These are phyloP conservation scores for Schwanniomyces sp. DNA, from an alignment of 805 yeast genomes.

Conservation along the genomic window DNA sequence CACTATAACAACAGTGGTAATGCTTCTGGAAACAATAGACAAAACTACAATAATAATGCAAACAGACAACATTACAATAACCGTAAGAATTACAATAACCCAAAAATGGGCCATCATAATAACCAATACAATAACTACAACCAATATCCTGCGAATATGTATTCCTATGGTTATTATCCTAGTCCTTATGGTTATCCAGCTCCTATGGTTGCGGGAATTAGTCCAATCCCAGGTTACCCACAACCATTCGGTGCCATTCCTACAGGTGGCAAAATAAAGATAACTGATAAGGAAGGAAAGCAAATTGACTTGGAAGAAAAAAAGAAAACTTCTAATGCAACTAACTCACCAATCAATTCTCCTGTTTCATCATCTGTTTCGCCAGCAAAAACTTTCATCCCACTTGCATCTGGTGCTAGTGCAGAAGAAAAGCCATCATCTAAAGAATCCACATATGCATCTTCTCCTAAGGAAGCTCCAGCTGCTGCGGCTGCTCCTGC, in stretches of 20 bases:
- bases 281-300: constrained; percentile 44
- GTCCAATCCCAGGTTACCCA: constrained; percentile 8
- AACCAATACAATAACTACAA: constrained; percentile 20
- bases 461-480: constrained; percentile 12
- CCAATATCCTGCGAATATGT: constrained; percentile 23
- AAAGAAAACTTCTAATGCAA: constrained; percentile 27
- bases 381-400: constrained; percentile 7
- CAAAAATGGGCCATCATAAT: constrained; percentile 16
- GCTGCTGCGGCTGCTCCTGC: constrained; percentile 13
- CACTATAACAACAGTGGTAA: constrained; percentile 10
- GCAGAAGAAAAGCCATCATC: constrained; percentile 8
- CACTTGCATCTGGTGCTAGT: constrained; percentile 8
- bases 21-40: constrained; percentile 7
- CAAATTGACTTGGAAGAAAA: constrained; percentile 43
- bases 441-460: constrained; percentile 4
- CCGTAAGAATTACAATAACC: constrained; percentile 12
- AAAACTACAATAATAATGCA: constrained; percentile 10
- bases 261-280: constrained; percentile 28
- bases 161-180: constrained; percentile 27
- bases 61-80: constrained; percentile 11
- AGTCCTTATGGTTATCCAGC: constrained; percentile 22
- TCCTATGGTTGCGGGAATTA: constrained; percentile 9
- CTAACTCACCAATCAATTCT: constrained; percentile 31
- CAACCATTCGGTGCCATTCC: constrained; percentile 8
- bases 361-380: constrained; percentile 23